Base-by-base conservation (phyloP, 2,329 filamentous ascomycete species). In the Teratosphaeria pseudoeucalypti region DNA sequence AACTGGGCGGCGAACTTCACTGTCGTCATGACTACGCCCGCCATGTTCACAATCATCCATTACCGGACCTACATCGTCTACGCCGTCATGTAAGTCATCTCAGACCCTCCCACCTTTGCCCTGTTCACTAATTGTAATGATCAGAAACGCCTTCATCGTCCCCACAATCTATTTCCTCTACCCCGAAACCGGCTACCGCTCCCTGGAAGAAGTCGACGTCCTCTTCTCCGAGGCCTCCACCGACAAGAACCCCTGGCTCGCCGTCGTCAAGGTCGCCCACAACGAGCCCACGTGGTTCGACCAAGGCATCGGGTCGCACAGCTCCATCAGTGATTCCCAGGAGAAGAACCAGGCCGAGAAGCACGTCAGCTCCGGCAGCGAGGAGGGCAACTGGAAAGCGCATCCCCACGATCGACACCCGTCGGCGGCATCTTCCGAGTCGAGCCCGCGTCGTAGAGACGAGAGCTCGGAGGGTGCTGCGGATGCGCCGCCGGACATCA, bases 1-100 rank as follows among this genome's bases (percentile, higher is more conserved):
- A 85, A 84, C 71, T 84, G 82, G 82, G 74, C 81, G 5, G 83
- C 52, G 12, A 61, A 62, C 59, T 60, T 67, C 57, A 74, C 86
- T 67, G 82, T 87, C 34, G 84, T 87, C 58, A 83, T 86, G 79
- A 80, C 84, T 61, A 78, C 82, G 0, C 80, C 82, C 10, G 80
- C 81, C 0, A 78, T 81, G 0, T 84, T 85, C 65, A 78, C 78
- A 64, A 83, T 79, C 68, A 83, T 82, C 61, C 68, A 73, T 58
- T 73, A 65, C 74, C 70, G 81, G 66, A 84, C 84, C 62, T 92
- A 91, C 73, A 82, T 91, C 71, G 79, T 92, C 64, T 92, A 92
- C 69, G 88, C 81, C 14, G 80, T 84, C 11, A 71, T 89, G 56
- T 86, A 90, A 70, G 84, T 88, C 68, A 82, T 16, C 53, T 23